A percentile compares a stretch with the other conserved stretches of the same genome.
phyloP scores from a whole-genome alignment of 768 basidiomycete genomes.

The Suillus placidus region DNA sequence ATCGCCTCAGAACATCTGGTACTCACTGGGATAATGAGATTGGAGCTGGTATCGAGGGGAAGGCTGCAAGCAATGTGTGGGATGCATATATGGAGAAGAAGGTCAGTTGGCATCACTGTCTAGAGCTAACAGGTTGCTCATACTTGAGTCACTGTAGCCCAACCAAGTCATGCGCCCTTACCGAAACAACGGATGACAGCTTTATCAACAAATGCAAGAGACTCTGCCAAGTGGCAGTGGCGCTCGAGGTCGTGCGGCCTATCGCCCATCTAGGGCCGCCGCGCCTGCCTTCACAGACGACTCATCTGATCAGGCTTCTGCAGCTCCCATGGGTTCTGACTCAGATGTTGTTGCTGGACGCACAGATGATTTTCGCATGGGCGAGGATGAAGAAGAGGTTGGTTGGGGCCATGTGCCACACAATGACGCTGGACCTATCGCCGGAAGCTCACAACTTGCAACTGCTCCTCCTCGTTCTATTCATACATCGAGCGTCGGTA shows the following conservation, averaged over 20 bases:
- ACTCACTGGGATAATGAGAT: not conserved
- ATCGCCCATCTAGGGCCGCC: not conserved
- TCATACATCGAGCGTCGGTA: too few species aligned
- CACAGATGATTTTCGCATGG: too few species aligned
- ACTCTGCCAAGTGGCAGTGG: slow-evolving; percentile 4
- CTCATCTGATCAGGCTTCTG: too few species aligned
- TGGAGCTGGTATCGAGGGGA: slow-evolving; percentile 1
- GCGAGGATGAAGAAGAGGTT: too few species aligned
- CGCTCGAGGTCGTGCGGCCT: not conserved
- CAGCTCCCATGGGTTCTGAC: too few species aligned
- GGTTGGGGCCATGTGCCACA: too few species aligned
- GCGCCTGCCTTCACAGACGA: too few species aligned
- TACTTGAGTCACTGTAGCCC: too few species aligned
- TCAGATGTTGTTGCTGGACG: too few species aligned
- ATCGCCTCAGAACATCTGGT: not conserved
- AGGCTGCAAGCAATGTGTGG: not conserved
- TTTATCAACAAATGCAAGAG: not conserved
- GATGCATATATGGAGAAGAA: not conserved
- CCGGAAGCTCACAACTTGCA: too few species aligned
- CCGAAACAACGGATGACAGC: not conserved
- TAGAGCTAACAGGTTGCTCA: not conserved
- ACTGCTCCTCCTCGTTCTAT: too few species aligned
- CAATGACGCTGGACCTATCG: too few species aligned
- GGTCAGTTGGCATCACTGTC: not conserved
- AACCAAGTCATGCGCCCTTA: not conserved